Conservation (phyloP, 805 yeast genomes). For the Yarrowia sp. region DNA sequence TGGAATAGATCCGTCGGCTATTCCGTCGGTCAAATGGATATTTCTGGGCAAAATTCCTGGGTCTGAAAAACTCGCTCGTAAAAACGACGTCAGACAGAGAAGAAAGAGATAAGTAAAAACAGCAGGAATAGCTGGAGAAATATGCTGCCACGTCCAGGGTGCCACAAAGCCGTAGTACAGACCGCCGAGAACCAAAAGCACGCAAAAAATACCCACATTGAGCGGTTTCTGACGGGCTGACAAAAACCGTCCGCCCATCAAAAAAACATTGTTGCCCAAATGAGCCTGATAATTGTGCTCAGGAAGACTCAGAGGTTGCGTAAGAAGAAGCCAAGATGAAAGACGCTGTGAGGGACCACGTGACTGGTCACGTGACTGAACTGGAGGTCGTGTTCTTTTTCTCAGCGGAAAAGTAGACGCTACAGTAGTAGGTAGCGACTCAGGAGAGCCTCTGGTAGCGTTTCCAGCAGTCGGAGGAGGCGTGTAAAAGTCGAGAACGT, state of each 20-base stretch:
- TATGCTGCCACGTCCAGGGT: slow-evolving; percentile 53
- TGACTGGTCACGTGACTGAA: not conserved
- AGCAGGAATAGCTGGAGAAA: slow-evolving; percentile 55
- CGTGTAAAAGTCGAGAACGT: not conserved
- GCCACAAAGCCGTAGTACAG: slow-evolving; percentile 51
- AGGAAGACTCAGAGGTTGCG: not conserved
- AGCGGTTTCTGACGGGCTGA: slow-evolving; percentile 43
- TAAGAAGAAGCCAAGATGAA: not conserved
- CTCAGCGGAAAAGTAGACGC: not conserved
- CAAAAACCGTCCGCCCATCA: slow-evolving; percentile 64
- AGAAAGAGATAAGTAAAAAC: slow-evolving; percentile 59
- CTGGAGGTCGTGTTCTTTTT: too few species aligned
- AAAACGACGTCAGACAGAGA: slow-evolving; percentile 46
- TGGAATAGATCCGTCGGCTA: slow-evolving; percentile 41
- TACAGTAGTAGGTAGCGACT: not conserved
- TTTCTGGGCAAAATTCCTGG: slow-evolving; percentile 70
- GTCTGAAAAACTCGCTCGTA: slow-evolving; percentile 57
- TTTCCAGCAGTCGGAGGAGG: not conserved
- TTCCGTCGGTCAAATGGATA: slow-evolving; percentile 51
- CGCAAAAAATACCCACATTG: slow-evolving; percentile 39
- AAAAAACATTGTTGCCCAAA: slow-evolving; percentile 39
- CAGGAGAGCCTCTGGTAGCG: not conserved
- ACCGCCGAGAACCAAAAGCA: slow-evolving; percentile 47
- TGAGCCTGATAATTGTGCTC: slow-evolving; percentile 6
- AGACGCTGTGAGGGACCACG: not conserved